A percentile compares a stretch with the other conserved stretches of the same genome.
phyloP scores from a whole-genome alignment of 2,329 filamentous ascomycete species.

The Aspergillus clavatus region DNA sequence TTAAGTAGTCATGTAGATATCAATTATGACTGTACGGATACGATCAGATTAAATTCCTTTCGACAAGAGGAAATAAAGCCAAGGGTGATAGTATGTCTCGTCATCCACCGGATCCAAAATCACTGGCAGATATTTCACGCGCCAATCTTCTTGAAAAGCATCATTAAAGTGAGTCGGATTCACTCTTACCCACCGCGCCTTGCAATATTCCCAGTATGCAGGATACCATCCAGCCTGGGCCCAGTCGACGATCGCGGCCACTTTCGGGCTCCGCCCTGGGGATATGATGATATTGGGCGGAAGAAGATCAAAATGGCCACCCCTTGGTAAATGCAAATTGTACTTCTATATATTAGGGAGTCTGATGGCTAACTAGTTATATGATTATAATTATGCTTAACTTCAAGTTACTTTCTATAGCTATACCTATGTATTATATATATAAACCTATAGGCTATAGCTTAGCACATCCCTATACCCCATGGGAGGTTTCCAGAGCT shows the following conservation, averaged over 20 bases:
- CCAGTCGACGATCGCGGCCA: constrained; percentile 27
- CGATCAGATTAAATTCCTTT: not conserved
- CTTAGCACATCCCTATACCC: too few species aligned
- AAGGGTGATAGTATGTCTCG: constrained; percentile 29
- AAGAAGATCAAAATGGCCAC: constrained; percentile 13
- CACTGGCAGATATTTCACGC: constrained; percentile 25
- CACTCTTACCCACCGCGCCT: constrained; percentile 21
- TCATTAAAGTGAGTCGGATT: constrained; percentile 17
- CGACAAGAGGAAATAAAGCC: constrained; percentile 28
- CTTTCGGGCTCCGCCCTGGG: constrained; percentile 16
- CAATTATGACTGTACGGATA: not conserved
- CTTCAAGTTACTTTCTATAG: too few species aligned
- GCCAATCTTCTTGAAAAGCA: constrained; percentile 29
- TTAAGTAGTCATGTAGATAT: not conserved
- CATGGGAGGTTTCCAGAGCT: too few species aligned
- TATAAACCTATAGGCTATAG: too few species aligned
- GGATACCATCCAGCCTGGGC: constrained; percentile 29
- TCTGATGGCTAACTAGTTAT: too few species aligned
- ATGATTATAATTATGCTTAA: too few species aligned
- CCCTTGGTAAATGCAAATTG: too few species aligned
- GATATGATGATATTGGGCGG: constrained; percentile 22
- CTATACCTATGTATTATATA: too few species aligned
- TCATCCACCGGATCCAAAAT: constrained; percentile 31
- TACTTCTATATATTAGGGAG: too few species aligned
- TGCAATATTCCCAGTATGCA: constrained; percentile 31